Evolutionary conservation across 2,329 filamentous ascomycete genomes (phyloP).

Genomic region (Hymenoscyphus albidus): DNA sequence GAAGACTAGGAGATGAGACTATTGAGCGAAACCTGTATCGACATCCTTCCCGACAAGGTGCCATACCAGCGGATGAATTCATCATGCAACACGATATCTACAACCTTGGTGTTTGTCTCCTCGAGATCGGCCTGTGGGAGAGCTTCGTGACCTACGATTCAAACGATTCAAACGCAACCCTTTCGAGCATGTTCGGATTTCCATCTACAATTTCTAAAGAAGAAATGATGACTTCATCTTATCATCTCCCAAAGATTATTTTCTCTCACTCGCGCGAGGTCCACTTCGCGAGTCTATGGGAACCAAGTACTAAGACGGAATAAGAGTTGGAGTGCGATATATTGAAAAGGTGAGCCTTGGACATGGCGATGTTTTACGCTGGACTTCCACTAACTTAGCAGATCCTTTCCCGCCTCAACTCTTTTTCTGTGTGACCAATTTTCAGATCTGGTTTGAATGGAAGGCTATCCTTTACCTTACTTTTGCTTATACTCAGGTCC

Average conservation of each 20-base stretch:
- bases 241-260: neutral
- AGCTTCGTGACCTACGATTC: constrained; percentile 17
- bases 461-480: neutral
- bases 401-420: neutral
- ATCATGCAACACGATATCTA: constrained; percentile 29
- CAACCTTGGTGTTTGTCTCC: constrained; percentile 19
- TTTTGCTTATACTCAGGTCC: neutral
- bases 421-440: neutral
- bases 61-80: neutral
- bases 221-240: neutral
- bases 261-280: neutral
- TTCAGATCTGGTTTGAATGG: neutral
- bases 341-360: constrained; percentile 20
- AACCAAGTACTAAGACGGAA: constrained; percentile 15
- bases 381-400: neutral
- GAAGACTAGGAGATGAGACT: neutral
- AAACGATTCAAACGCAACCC: constrained; percentile 7
- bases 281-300: neutral
- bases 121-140: constrained; percentile 23
- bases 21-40: neutral
- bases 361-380: neutral
- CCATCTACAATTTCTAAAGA: neutral
- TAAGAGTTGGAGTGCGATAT: constrained; percentile 24
- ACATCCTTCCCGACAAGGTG: neutral
- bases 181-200: neutral